Evolutionary conservation across 2,329 filamentous ascomycete species (phyloP).

Genomic region (Calonectria pteridis): DNA sequence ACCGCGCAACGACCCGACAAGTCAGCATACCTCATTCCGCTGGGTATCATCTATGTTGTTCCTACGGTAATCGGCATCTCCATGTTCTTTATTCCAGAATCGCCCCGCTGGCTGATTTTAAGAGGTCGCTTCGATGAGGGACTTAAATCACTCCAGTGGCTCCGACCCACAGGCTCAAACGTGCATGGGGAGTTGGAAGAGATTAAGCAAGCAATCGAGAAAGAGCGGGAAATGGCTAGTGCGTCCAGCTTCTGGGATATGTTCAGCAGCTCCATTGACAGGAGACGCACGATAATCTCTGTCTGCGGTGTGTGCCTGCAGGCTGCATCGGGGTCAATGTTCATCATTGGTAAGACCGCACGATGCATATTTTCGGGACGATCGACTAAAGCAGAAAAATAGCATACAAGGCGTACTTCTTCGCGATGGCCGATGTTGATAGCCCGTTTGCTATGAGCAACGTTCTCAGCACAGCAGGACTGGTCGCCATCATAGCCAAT

Average conservation of each 20-base stretch:
- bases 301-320: constrained; percentile 34
- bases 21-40: constrained; percentile 38
- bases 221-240: constrained; percentile 23
- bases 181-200: constrained; percentile 31
- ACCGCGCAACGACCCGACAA: constrained; percentile 36
- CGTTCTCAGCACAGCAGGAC: constrained; percentile 37
- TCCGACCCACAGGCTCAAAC: constrained; percentile 26
- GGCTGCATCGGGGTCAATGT: constrained; percentile 39
- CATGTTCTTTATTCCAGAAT: constrained; percentile 38
- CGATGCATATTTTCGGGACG: fast-evolving
- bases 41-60: constrained; percentile 36
- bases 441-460: constrained; percentile 41
- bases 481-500: constrained; percentile 39
- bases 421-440: constrained; percentile 38
- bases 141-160: constrained; percentile 30
- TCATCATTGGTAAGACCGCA: constrained; percentile 37
- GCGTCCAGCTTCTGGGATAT: constrained; percentile 34
- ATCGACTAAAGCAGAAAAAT: not conserved
- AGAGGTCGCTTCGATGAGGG: constrained; percentile 37
- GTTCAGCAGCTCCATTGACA: constrained; percentile 36
- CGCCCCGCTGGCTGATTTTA: constrained; percentile 38
- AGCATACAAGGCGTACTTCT: constrained; percentile 43
- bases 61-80: constrained; percentile 25
- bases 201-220: constrained; percentile 33
- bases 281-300: constrained; percentile 33